phyloP scores from a whole-genome alignment of 257 asterid genomes.

The Solanum appendiculatum region DNA sequence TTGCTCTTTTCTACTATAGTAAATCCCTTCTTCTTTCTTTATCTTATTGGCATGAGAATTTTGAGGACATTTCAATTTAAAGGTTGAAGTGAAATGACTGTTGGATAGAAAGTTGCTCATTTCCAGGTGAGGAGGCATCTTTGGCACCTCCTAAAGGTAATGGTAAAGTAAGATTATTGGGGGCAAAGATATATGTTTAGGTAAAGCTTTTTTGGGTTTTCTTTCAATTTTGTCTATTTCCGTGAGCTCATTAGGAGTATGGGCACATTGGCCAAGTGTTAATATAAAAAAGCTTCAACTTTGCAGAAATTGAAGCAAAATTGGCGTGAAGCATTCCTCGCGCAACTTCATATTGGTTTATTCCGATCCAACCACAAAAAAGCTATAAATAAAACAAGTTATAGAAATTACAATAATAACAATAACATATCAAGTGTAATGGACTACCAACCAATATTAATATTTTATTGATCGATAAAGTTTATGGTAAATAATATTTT shows the following conservation, averaged over 20 bases:
- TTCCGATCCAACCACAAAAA: not conserved
- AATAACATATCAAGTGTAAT: not conserved
- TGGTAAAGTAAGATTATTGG: not conserved
- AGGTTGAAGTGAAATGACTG: slow-evolving; percentile 6
- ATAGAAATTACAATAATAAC: not conserved
- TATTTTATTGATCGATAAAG: too few species aligned
- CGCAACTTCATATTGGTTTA: not conserved
- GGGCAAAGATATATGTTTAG: not conserved
- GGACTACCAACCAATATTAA: too few species aligned
- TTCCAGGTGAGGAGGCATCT: slow-evolving; percentile 12
- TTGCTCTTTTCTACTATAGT: not conserved
- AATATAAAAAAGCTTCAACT: not conserved
- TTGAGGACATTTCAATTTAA: slow-evolving; percentile 14
- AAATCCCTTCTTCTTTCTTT: not conserved
- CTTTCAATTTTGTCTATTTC: not conserved
- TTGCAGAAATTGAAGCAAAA: not conserved
- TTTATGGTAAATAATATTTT: too few species aligned
- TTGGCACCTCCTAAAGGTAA: slow-evolving; percentile 6
- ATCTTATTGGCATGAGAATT: slow-evolving; percentile 2
- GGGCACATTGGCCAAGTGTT: not conserved
- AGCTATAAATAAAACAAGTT: not conserved
- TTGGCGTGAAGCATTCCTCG: not conserved
- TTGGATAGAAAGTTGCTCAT: slow-evolving; percentile 1
- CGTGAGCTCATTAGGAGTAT: not conserved
- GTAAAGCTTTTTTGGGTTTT: not conserved